Evolutionary conservation across 208 protist species (phyloP).

Genomic region (Novymonas esmeraldas): DNA sequence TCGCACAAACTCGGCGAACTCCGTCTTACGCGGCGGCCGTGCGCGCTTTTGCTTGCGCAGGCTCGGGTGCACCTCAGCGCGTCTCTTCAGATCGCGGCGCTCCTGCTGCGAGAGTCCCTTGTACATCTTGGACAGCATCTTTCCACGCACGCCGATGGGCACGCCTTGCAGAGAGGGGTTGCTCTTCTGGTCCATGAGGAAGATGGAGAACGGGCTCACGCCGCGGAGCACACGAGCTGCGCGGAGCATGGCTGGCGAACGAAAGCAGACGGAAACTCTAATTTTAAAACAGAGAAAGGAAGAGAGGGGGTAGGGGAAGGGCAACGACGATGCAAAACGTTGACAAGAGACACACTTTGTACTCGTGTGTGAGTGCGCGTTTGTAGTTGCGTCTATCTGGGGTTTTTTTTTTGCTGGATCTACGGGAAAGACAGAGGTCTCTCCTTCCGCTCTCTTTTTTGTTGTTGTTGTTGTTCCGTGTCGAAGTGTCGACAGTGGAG

Average conservation of each 20-base stretch:
- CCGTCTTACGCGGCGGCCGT: conserved; percentile 23
- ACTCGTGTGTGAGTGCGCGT: neutral
- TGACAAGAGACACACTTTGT: neutral
- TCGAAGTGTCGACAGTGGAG: too few relatives aligned
- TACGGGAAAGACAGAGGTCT: too few relatives aligned
- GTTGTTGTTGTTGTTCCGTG: too few relatives aligned
- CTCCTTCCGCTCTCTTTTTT: too few relatives aligned
- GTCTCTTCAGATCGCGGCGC: conserved; percentile 54
- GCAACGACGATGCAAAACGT: neutral
- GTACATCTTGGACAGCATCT: conserved; percentile 85
- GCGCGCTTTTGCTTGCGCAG: conserved; percentile 36
- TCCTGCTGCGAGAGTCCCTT: conserved; percentile 67
- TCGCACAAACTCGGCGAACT: conserved; percentile 76
- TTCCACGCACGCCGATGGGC: conserved; percentile 63
- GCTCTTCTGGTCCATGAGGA: conserved; percentile 90
- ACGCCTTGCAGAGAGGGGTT: conserved; percentile 77
- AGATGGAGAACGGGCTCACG: conserved; percentile 88
- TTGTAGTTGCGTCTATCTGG: too few relatives aligned
- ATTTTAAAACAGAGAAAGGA: conserved; percentile 6
- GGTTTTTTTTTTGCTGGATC: too few relatives aligned
- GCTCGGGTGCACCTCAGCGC: conserved; percentile 62
- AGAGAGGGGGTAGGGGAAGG: neutral
- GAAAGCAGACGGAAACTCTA: neutral
- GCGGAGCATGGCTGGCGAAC: conserved; percentile 57
- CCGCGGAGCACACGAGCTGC: conserved; percentile 47